Conservation (phyloP, 2,329 filamentous ascomycete species). For the Teratosphaeria destructans region DNA sequence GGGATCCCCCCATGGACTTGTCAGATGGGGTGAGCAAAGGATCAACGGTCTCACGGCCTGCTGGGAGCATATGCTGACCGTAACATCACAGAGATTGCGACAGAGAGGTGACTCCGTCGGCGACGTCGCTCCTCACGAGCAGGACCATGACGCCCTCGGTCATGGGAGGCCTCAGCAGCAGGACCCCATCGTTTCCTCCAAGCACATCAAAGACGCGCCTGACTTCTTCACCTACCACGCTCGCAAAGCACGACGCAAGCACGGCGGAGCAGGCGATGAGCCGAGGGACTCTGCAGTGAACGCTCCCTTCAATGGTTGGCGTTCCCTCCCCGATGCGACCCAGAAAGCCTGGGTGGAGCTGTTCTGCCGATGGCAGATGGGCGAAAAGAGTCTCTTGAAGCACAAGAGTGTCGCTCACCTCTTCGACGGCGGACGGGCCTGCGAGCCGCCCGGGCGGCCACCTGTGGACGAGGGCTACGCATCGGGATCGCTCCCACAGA, state of each 20-base stretch:
- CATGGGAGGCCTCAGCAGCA: not conserved
- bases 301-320: not conserved
- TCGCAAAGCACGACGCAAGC: not conserved
- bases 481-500: not conserved
- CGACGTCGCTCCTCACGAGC: not conserved
- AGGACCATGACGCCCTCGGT: not conserved
- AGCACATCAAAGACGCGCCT: not conserved
- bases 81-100: not conserved
- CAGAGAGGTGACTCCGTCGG: not conserved
- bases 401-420: not conserved
- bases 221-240: not conserved
- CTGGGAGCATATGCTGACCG: not conserved
- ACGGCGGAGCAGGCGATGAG: not conserved
- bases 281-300: not conserved
- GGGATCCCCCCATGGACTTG: not conserved
- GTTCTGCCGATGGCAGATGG: not conserved
- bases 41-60: not conserved
- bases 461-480: not conserved
- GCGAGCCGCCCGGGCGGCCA: not conserved
- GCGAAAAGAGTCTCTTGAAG: not conserved
- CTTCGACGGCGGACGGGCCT: not conserved
- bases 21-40: not conserved
- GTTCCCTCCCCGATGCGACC: not conserved
- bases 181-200: not conserved
- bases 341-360: not conserved